These are phyloP conservation scores for Penicillium canescens DNA, from an alignment of 495 filamentous ascomycete genomes.

Conservation along the genomic window DNA sequence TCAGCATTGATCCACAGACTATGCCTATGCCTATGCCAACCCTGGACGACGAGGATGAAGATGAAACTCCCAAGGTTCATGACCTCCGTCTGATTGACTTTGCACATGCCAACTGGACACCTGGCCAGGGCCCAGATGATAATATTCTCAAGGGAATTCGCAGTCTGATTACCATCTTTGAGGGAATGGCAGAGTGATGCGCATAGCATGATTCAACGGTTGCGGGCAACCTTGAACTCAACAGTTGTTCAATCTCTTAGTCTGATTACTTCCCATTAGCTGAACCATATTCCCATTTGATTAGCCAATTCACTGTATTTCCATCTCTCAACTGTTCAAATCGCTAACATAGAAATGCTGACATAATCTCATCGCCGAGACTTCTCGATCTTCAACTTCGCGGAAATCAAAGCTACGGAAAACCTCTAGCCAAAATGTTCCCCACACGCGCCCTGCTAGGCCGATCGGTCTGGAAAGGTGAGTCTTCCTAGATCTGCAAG, in stretches of 20 bases:
- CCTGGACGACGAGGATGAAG: constrained; percentile 65
- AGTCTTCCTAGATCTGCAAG: constrained; percentile 1
- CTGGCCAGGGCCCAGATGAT: constrained; percentile 84
- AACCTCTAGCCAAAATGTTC: constrained; percentile 50
- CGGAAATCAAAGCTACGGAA: constrained; percentile 11
- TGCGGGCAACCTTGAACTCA: constrained; percentile 31
- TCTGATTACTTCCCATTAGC: background rate
- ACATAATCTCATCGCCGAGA: constrained; percentile 18
- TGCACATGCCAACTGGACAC: constrained; percentile 87
- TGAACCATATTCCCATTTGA: background rate
- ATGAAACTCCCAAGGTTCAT: constrained; percentile 70
- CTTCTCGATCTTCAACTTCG: constrained; percentile 23
- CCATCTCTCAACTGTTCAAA: background rate
- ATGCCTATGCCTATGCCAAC: constrained; percentile 26
- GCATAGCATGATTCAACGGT: constrained; percentile 15
- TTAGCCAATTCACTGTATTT: constrained; percentile 4
- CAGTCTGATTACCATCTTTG: constrained; percentile 70
- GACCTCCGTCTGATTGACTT: constrained; percentile 93
- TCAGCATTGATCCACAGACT: constrained; percentile 39
- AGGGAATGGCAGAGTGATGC: constrained; percentile 51
- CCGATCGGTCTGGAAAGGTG: constrained; percentile 80
- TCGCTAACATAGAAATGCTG: constrained; percentile 7
- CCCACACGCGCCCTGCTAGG: constrained; percentile 58
- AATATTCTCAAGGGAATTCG: constrained; percentile 77
- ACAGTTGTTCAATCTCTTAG: background rate